These are phyloP conservation scores for Candida sithepensis DNA, from an alignment of 805 yeast genomes.

Conservation along the genomic window DNA sequence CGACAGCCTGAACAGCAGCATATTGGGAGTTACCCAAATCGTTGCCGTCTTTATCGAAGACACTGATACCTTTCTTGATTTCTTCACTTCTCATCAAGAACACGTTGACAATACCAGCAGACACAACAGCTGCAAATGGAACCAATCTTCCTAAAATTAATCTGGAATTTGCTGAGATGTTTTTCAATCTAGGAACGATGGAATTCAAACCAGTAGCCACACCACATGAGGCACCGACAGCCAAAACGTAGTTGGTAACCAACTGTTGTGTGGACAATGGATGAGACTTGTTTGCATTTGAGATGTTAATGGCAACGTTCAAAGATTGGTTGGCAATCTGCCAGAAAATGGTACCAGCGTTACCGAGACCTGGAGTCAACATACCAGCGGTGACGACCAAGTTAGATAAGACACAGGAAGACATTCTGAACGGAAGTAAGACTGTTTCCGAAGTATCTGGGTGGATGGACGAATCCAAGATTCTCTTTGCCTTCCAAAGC, in stretches of 20 bases:
- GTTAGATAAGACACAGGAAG: constrained; percentile 89
- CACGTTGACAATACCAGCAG: constrained; percentile 96
- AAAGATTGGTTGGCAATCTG: constrained; percentile 96
- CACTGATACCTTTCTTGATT: constrained; percentile 77
- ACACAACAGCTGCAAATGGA: constrained; percentile 97
- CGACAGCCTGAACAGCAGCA: constrained; percentile 92
- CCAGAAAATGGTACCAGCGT: constrained; percentile 93
- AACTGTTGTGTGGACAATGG: constrained; percentile 80
- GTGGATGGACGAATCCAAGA: constrained; percentile 88
- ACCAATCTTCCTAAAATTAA: constrained; percentile 79
- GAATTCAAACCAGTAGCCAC: constrained; percentile 93
- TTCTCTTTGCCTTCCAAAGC: constrained; percentile 83
- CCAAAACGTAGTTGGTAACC: constrained; percentile 73
- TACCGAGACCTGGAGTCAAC: constrained; percentile 92
- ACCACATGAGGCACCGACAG: constrained; percentile 91
- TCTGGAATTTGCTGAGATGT: constrained; percentile 65
- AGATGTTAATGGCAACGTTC: constrained; percentile 94
- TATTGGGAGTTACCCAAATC: constrained; percentile 70
- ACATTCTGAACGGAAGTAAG: constrained; percentile 92
- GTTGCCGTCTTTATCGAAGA: constrained; percentile 59
- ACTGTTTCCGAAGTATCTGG: constrained; percentile 97
- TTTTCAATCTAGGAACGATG: constrained; percentile 78
- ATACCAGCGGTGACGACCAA: constrained; percentile 95
- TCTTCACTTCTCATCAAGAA: constrained; percentile 96
- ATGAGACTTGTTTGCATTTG: constrained; percentile 93